Conservation (phyloP, 805 yeast genomes). For the Ogataea allantospora region DNA sequence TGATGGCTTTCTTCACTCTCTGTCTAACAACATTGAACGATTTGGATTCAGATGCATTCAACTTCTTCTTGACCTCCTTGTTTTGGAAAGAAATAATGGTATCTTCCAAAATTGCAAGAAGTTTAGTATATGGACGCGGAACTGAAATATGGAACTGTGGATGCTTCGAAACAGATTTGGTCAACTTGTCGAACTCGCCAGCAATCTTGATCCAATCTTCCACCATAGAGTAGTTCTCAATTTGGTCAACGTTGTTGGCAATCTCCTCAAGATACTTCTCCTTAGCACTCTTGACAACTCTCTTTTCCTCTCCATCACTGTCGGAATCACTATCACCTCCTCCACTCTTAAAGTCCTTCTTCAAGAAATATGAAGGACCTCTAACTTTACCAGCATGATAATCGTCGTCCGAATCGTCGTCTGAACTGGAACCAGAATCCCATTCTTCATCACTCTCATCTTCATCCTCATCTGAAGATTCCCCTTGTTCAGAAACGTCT, state of each 20-base stretch:
- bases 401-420: conserved; percentile 39
- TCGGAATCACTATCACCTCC: conserved; percentile 36
- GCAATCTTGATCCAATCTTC: conserved; percentile 79
- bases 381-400: conserved; percentile 31
- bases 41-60: conserved; percentile 79
- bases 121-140: conserved; percentile 69
- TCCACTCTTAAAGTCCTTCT: conserved; percentile 46
- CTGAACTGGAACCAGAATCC: conserved; percentile 45
- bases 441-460: conserved; percentile 45
- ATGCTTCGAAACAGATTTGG: conserved; percentile 63
- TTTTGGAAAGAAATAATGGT: conserved; percentile 50
- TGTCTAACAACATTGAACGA: conserved; percentile 87
- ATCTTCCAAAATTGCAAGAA: conserved; percentile 71
- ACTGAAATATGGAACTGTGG: conserved; percentile 72
- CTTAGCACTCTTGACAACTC: conserved; percentile 88
- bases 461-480: conserved; percentile 39
- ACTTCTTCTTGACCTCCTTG: conserved; percentile 59
- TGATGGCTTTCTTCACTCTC: conserved; percentile 76
- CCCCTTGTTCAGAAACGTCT: conserved; percentile 28
- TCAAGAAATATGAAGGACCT: conserved; percentile 57
- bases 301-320: conserved; percentile 63
- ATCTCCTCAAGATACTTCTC: conserved; percentile 91
- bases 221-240: conserved; percentile 65
- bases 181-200: conserved; percentile 74
- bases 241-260: conserved; percentile 58